Conservation (phyloP, 2,329 filamentous ascomycete species). For the Fonsecaea nubica region DNA sequence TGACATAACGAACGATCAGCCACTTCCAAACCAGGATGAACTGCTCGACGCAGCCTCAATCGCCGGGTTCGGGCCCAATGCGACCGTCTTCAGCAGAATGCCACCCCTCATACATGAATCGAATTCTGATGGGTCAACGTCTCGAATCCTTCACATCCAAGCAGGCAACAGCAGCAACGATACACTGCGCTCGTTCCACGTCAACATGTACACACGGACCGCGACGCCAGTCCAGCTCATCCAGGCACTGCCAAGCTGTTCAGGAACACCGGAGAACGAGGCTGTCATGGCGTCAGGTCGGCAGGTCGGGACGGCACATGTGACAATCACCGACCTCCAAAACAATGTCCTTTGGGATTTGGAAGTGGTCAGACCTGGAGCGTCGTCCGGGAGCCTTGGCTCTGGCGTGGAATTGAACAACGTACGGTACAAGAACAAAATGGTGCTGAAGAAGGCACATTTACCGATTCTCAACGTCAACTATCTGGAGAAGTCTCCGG, state of each 20-base stretch:
- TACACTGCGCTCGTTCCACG: background rate
- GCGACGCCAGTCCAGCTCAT: background rate
- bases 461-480: background rate
- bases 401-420: background rate
- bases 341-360: background rate
- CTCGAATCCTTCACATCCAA: background rate
- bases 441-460: background rate
- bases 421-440: background rate
- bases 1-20: background rate
- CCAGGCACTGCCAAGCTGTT: background rate
- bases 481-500: background rate
- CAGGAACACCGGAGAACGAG: background rate
- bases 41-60: background rate
- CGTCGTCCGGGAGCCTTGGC: background rate
- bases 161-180: background rate
- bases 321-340: background rate
- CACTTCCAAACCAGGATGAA: background rate
- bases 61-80: background rate
- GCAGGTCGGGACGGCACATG: background rate
- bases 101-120: background rate
- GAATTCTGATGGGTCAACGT: background rate
- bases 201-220: background rate
- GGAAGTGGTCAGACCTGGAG: background rate
- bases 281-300: background rate
- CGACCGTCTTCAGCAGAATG: slow-evolving; percentile 1